These are phyloP conservation scores for Ampelomyces quisqualis DNA, from an alignment of 2,329 filamentous ascomycete species.

Conservation along the genomic window DNA sequence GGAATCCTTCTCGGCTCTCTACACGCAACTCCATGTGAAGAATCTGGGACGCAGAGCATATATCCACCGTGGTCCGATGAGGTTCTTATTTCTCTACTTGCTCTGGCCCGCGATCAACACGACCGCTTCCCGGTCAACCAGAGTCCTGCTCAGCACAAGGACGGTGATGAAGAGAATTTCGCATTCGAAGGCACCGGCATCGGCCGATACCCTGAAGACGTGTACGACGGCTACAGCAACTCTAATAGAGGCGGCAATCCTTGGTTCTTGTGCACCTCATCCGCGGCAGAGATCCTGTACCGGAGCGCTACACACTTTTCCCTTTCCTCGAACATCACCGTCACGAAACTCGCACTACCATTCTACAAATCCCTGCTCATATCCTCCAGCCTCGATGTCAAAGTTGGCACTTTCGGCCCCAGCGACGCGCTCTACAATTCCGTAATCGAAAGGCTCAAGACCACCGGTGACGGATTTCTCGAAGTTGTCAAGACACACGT, in stretches of 20 bases:
- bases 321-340: constrained; percentile 29
- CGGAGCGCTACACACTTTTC: constrained; percentile 37
- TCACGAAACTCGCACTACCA: constrained; percentile 33
- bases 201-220: constrained; percentile 49
- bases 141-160: constrained; percentile 16
- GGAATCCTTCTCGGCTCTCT: constrained; percentile 43
- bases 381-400: constrained; percentile 22
- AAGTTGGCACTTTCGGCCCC: constrained; percentile 27
- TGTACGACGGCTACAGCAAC: constrained; percentile 43
- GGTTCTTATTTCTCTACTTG: constrained; percentile 41
- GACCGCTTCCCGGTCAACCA: constrained; percentile 45
- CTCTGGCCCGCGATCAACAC: constrained; percentile 38
- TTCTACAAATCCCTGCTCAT: constrained; percentile 44
- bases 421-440: constrained; percentile 33
- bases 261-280: constrained; percentile 49
- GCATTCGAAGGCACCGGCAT: constrained; percentile 40
- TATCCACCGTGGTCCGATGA: constrained; percentile 44
- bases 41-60: constrained; percentile 18
- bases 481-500: constrained; percentile 45
- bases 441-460: constrained; percentile 35
- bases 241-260: constrained; percentile 39
- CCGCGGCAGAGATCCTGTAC: constrained; percentile 46
- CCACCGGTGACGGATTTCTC: constrained; percentile 46
- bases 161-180: constrained; percentile 8
- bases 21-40: constrained; percentile 31